Percentiles rank a stretch among this genome's conserved stretches.
These are phyloP conservation scores for Coniferiporia weirii DNA, from an alignment of 1,284 basidiomycete genomes.

Conservation along the genomic window DNA sequence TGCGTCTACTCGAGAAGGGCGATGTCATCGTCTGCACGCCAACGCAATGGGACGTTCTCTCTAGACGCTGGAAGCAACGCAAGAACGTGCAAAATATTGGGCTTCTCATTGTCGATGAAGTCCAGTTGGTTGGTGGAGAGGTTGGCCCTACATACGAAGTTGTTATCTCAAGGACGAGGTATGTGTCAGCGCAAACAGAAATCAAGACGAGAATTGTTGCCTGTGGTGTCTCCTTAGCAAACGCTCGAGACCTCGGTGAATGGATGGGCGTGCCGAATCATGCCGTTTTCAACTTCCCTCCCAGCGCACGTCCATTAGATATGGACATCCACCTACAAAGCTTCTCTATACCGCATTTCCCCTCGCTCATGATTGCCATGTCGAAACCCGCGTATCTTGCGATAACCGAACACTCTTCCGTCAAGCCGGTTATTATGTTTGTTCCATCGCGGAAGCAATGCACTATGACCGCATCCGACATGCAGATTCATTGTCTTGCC, in stretches of 20 bases:
- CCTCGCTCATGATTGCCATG: slow-evolving; percentile 98
- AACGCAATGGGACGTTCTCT: slow-evolving; percentile 94
- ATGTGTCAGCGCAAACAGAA: slow-evolving; percentile 93
- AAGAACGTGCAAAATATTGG: slow-evolving; percentile 96
- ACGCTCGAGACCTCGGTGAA: slow-evolving; percentile 92
- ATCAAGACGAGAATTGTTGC: slow-evolving; percentile 90
- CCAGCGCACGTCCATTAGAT: slow-evolving; percentile 89
- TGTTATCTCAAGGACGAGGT: slow-evolving; percentile 89
- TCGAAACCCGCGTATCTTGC: slow-evolving; percentile 97
- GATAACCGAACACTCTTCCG: slow-evolving; percentile 83
- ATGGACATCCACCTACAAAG: slow-evolving; percentile 98
- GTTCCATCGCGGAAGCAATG: slow-evolving; percentile 94
- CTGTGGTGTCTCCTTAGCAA: slow-evolving; percentile 92
- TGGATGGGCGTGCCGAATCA: slow-evolving; percentile 96
- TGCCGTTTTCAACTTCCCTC: slow-evolving; percentile 97
- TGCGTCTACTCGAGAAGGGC: slow-evolving; percentile 87
- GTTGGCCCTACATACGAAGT: slow-evolving; percentile 96
- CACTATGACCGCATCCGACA: slow-evolving; percentile 87
- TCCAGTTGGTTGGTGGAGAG: slow-evolving; percentile 90
- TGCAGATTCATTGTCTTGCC: slow-evolving; percentile 84
- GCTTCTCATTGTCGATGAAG: slow-evolving; percentile 91
- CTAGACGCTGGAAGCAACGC: slow-evolving; percentile 91
- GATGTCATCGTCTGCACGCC: slow-evolving; percentile 94
- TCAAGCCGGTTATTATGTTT: slow-evolving; percentile 88
- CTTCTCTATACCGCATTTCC: slow-evolving; percentile 95